Percentiles rank a stretch among this genome's conserved stretches.
Evolutionary conservation across 2,329 filamentous ascomycete species (phyloP).

Genomic region (Biscogniauxia mediterranea): DNA sequence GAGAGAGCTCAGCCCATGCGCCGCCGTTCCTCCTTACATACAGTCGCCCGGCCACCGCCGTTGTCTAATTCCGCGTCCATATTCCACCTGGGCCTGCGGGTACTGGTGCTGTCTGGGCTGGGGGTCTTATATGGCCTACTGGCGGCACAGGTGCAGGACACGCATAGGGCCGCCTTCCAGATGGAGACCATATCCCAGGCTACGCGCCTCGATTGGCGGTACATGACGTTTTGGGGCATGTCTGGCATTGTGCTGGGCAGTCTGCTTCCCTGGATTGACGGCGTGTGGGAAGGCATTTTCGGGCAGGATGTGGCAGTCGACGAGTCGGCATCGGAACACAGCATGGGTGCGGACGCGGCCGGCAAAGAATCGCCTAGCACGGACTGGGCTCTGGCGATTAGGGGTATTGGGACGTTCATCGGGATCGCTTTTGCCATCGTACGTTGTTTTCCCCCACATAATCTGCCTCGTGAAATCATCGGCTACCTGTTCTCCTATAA

Average conservation of each 20-base stretch:
- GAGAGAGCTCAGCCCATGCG: constrained; percentile 34
- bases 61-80: constrained; percentile 29
- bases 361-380: constrained; percentile 30
- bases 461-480: background rate
- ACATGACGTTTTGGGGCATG: constrained; percentile 78
- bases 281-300: constrained; percentile 62
- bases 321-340: constrained; percentile 17
- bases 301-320: constrained; percentile 28
- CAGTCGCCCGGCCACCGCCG: constrained; percentile 28
- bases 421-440: constrained; percentile 72
- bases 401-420: constrained; percentile 59
- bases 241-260: constrained; percentile 76
- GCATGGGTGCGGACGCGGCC: constrained; percentile 30
- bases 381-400: constrained; percentile 67
- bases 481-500: too few species aligned
- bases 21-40: constrained; percentile 36
- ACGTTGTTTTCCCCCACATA: constrained; percentile 36
- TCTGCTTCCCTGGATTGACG: constrained; percentile 81
- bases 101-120: constrained; percentile 68
- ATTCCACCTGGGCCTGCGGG: constrained; percentile 57
- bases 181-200: constrained; percentile 45
- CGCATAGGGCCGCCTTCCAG: constrained; percentile 60
- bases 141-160: constrained; percentile 75
- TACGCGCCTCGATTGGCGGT: constrained; percentile 54
- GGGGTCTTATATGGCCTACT: constrained; percentile 82